Evolutionary conservation across 805 yeast genomes (phyloP).

Genomic region (Scheffersomyces coipomensis): DNA sequence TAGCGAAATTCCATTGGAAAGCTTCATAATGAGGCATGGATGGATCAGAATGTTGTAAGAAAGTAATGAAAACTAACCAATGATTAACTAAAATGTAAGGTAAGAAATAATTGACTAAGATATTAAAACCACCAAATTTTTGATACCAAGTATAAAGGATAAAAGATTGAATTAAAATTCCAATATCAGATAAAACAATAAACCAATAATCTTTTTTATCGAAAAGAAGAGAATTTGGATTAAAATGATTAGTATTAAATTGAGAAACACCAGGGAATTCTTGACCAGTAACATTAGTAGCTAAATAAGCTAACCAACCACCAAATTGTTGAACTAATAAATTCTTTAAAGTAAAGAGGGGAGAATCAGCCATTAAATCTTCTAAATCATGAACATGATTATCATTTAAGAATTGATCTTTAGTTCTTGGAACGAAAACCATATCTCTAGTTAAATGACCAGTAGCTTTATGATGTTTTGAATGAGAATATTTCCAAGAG

Average conservation of each 20-base stretch:
- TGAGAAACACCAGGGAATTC: conserved; percentile 44
- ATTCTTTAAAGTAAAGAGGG: conserved; percentile 56
- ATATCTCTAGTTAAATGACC: conserved; percentile 80
- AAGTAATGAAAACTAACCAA: conserved; percentile 87
- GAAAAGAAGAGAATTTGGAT: conserved; percentile 71
- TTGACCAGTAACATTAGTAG: conserved; percentile 78
- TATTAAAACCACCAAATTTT: conserved; percentile 60
- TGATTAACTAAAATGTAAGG: conserved; percentile 84
- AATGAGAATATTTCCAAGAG: conserved; percentile 82
- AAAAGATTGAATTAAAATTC: conserved; percentile 52
- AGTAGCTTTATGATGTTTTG: conserved; percentile 88
- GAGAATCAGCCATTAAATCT: conserved; percentile 73
- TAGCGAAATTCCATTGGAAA: conserved; percentile 76
- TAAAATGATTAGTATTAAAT: conserved; percentile 63
- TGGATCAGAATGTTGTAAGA: conserved; percentile 80
- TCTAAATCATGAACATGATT: conserved; percentile 38
- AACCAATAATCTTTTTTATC: conserved; percentile 72
- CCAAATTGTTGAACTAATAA: conserved; percentile 69
- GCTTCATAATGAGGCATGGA: conserved; percentile 77
- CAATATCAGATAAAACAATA: conserved; percentile 71
- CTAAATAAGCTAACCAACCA: conserved; percentile 72
- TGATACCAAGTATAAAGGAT: conserved; percentile 62
- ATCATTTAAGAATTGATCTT: conserved; percentile 49
- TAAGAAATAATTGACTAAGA: conserved; percentile 66
- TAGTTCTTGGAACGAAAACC: conserved; percentile 78